phyloP scores from a whole-genome alignment of 2,329 filamentous ascomycete species.

The Leptographium lundbergii region DNA sequence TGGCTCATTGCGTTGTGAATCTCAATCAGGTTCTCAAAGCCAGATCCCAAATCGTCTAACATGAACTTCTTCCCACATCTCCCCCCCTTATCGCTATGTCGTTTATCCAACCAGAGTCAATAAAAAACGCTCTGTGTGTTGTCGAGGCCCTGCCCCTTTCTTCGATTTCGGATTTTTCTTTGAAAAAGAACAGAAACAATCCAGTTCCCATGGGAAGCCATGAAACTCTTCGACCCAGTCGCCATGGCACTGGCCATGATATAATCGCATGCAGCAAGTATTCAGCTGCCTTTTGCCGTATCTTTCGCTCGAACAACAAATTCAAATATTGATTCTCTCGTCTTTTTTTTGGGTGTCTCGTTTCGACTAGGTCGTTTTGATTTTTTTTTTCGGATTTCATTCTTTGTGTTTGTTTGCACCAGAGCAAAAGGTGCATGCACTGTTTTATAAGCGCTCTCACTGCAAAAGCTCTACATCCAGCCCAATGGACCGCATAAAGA shows the following conservation, averaged over 20 bases:
- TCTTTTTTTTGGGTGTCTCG: not conserved
- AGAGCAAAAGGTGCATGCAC: not conserved
- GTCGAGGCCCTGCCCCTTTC: not conserved
- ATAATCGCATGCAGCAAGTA: not conserved
- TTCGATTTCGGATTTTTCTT: not conserved
- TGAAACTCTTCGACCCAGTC: not conserved
- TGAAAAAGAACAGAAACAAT: slow-evolving; percentile 6
- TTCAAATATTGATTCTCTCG: not conserved
- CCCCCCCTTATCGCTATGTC: not conserved
- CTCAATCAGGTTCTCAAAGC: not conserved
- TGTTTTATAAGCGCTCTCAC: slow-evolving; percentile 11
- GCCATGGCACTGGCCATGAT: not conserved
- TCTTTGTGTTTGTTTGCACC: not conserved
- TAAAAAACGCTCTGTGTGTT: slow-evolving; percentile 5
- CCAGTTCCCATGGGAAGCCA: not conserved
- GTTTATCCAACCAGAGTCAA: slow-evolving; percentile 2
- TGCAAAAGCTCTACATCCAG: slow-evolving; percentile 73
- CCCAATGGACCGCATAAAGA: slow-evolving; percentile 98
- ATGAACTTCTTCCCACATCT: not conserved
- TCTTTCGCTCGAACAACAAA: not conserved
- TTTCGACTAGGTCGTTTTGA: not conserved
- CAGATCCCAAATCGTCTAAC: not conserved
- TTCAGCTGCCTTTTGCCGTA: not conserved
- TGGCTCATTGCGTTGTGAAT: not conserved
- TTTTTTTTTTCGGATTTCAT: not conserved